Conservation (phyloP, 2,329 filamentous ascomycete genomes). For the Podosphaera fusca region DNA sequence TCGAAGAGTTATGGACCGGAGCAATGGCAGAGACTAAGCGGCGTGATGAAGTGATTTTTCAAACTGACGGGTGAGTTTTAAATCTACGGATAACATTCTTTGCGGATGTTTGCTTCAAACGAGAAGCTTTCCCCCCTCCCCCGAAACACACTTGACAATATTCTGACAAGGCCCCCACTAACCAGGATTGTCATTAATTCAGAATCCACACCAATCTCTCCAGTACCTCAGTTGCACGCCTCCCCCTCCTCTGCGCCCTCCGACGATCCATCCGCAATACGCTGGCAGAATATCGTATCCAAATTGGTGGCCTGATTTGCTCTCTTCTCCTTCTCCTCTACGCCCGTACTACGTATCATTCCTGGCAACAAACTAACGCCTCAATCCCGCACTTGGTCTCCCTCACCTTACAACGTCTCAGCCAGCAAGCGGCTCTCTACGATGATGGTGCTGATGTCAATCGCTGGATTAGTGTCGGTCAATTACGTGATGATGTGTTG, state of each 20-base stretch:
- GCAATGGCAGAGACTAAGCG: constrained; percentile 49
- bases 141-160: not conserved
- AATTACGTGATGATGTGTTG: constrained; percentile 77
- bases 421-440: constrained; percentile 63
- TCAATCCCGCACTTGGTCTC: constrained; percentile 60
- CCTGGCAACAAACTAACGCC: constrained; percentile 39
- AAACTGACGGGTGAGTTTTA: constrained; percentile 27
- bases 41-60: constrained; percentile 35
- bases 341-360: constrained; percentile 36
- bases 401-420: constrained; percentile 62
- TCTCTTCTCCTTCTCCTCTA: constrained; percentile 32
- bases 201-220: constrained; percentile 52
- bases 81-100: not conserved
- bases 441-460: constrained; percentile 43
- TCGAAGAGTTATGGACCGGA: constrained; percentile 65
- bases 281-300: constrained; percentile 68
- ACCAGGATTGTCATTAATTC: constrained; percentile 55
- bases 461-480: constrained; percentile 64
- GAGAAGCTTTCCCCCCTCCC: not conserved
- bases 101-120: not conserved
- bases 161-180: constrained; percentile 44
- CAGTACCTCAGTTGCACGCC: constrained; percentile 72
- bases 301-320: constrained; percentile 44
- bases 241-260: constrained; percentile 69
- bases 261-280: constrained; percentile 55